Evolutionary conservation across 2,329 filamentous ascomycete species (phyloP).

Genomic region (Neobulgaria alba): DNA sequence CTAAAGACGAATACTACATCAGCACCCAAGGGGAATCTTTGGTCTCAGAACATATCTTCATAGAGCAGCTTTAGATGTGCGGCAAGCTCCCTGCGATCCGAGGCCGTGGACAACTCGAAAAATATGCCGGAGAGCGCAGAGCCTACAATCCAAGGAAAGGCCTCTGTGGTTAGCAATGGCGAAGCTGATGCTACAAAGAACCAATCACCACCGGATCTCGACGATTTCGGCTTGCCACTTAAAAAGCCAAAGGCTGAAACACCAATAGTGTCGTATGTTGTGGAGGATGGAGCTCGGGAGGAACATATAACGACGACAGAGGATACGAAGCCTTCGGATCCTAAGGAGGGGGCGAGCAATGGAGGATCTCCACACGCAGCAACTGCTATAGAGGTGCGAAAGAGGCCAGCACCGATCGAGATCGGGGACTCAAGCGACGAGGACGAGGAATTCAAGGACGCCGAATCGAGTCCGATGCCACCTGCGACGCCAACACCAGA

Average conservation of each 20-base stretch:
- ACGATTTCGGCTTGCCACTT: slow-evolving; percentile 65
- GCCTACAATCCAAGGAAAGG: slow-evolving; percentile 16
- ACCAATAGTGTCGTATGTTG: slow-evolving; percentile 12
- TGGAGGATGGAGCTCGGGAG: slow-evolving; percentile 9
- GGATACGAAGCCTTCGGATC: slow-evolving; percentile 8
- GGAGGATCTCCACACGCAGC: too few species aligned
- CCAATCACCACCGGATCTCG: slow-evolving; percentile 38
- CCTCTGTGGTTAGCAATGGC: slow-evolving; percentile 14
- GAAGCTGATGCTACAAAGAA: slow-evolving; percentile 12
- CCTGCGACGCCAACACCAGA: slow-evolving; percentile 14
- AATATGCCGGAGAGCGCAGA: slow-evolving; percentile 26
- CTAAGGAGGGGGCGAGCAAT: slow-evolving; percentile 13
- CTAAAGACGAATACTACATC: slow-evolving; percentile 7
- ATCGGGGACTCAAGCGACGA: slow-evolving; percentile 30
- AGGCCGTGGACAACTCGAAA: slow-evolving; percentile 17
- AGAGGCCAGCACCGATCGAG: slow-evolving; percentile 1
- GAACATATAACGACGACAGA: slow-evolving; percentile 5
- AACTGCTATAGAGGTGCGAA: too few species aligned
- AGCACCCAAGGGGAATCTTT: slow-evolving; percentile 1
- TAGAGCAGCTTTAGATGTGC: slow-evolving; percentile 7
- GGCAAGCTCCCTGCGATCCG: slow-evolving; percentile 2
- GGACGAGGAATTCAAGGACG: slow-evolving; percentile 34
- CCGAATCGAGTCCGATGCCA: slow-evolving; percentile 26
- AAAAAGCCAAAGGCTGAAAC: slow-evolving; percentile 37
- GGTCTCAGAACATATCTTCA: slow-evolving; percentile 1